Evolutionary conservation across 1,139 yeast species (phyloP).

Genomic region (Petasospora rhodanensis): DNA sequence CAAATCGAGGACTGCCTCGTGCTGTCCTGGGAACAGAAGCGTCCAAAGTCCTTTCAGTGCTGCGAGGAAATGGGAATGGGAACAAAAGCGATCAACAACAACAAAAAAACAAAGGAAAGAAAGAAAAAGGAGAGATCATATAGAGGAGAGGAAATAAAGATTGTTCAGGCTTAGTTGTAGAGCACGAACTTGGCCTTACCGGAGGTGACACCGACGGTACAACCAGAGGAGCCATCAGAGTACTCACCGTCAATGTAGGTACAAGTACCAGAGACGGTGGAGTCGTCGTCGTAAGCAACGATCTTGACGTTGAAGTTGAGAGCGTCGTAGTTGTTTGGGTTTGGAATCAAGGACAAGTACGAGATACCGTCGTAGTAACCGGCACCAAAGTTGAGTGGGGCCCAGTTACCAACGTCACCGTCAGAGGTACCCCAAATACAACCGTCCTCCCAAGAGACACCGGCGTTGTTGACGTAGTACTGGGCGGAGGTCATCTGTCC

Average conservation of each 20-base stretch:
- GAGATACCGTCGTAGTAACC: conserved; percentile 77
- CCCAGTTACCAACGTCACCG: conserved; percentile 91
- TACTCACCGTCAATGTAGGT: conserved; percentile 73
- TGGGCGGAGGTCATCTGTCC: conserved; percentile 88
- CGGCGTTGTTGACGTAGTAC: conserved; percentile 95
- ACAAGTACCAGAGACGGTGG: conserved; percentile 69
- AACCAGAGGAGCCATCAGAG: conserved; percentile 72
- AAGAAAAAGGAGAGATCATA: background rate
- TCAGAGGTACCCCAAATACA: conserved; percentile 88
- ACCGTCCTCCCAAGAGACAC: conserved; percentile 83
- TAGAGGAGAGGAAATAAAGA: background rate
- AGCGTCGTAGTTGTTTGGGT: conserved; percentile 76
- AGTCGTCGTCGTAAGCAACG: conserved; percentile 62
- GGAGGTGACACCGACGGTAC: conserved; percentile 84
- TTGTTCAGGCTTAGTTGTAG: conserved; percentile 15
- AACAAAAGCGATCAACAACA: no score
- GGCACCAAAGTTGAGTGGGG: conserved; percentile 93
- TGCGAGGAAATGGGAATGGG: no score
- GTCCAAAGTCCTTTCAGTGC: no score
- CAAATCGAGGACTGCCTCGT: conserved; percentile 2
- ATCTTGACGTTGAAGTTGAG: conserved; percentile 87
- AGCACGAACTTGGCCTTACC: conserved; percentile 62
- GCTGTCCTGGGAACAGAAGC: conserved; percentile 2
- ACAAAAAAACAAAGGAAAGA: no score
- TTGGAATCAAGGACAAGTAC: conserved; percentile 89